phyloP scores from a whole-genome alignment of 1,284 basidiomycete genomes.

The Hymenochaete sp. region DNA sequence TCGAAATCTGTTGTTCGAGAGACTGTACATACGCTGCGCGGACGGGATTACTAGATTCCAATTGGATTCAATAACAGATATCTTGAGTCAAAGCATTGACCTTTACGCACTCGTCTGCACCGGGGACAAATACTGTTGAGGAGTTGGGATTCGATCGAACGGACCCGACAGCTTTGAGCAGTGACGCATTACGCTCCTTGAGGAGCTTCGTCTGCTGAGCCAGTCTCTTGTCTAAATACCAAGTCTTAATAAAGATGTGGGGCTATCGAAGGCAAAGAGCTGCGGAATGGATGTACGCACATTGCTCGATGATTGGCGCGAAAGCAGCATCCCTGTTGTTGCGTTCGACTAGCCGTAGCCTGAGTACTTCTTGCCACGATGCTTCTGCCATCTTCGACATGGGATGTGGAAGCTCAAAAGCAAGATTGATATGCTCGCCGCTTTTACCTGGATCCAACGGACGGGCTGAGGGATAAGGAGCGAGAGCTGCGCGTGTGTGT shows the following conservation, averaged over 20 bases:
- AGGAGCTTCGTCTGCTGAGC: constrained; percentile 83
- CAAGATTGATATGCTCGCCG: background rate
- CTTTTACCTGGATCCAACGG: no score
- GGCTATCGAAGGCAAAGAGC: background rate
- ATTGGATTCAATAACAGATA: background rate
- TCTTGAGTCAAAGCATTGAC: constrained; percentile 20
- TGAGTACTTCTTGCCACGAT: constrained; percentile 70
- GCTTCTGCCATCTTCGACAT: constrained; percentile 59
- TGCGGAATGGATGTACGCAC: constrained; percentile 35
- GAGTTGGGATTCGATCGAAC: constrained; percentile 57
- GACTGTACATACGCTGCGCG: constrained; percentile 82
- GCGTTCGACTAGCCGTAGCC: constrained; percentile 68
- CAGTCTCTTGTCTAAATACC: constrained; percentile 67
- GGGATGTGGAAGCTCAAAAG: background rate
- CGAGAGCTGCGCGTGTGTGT: background rate
- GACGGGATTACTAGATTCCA: constrained; percentile 58
- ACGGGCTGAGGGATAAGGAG: background rate
- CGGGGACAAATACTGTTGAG: constrained; percentile 54
- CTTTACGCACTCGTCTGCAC: constrained; percentile 57
- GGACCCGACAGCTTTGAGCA: constrained; percentile 69
- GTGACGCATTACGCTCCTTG: constrained; percentile 81
- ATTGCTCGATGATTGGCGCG: constrained; percentile 81
- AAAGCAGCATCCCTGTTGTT: constrained; percentile 71
- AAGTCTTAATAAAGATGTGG: background rate
- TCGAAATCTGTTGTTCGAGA: constrained; percentile 87